Conservation (phyloP, 2,329 filamentous ascomycete genomes). For the Scolecobasidium constrictum region DNA sequence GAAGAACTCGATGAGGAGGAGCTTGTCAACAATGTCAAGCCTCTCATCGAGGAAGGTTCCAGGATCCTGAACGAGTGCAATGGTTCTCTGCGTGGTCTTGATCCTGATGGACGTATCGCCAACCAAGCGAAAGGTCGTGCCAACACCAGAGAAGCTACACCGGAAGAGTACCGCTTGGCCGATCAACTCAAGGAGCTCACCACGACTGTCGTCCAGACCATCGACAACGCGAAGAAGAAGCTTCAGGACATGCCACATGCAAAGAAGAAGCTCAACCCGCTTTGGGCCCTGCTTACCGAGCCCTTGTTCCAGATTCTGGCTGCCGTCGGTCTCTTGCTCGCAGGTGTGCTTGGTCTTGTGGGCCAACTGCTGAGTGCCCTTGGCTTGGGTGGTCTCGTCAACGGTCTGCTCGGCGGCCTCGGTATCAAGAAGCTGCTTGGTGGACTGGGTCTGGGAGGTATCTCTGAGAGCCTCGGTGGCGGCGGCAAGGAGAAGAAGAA, state of each 20-base stretch:
- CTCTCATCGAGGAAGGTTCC: conserved; percentile 76
- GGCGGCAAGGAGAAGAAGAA: conserved; percentile 44
- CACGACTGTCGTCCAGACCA: conserved; percentile 66
- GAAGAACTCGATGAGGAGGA: conserved; percentile 86
- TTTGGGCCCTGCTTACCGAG: conserved; percentile 74
- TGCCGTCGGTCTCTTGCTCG: conserved; percentile 72
- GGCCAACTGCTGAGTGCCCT: conserved; percentile 71
- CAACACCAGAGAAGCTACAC: conserved; percentile 61
- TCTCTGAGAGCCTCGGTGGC: conserved; percentile 42
- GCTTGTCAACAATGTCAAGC: conserved; percentile 75
- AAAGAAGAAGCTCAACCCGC: conserved; percentile 87
- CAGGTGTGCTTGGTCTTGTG: conserved; percentile 74
- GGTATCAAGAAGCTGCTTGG: conserved; percentile 67
- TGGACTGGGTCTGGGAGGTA: conserved; percentile 53
- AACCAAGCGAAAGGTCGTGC: conserved; percentile 75
- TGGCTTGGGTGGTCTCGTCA: conserved; percentile 71
- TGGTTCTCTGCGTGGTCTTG: conserved; percentile 73
- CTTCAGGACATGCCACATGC: conserved; percentile 86
- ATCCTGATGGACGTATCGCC: conserved; percentile 78
- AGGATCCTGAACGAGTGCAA: conserved; percentile 79
- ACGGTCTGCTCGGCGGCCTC: conserved; percentile 65
- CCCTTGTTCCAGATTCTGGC: conserved; percentile 88
- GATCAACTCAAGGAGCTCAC: conserved; percentile 81
- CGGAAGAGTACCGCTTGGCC: conserved; percentile 76
- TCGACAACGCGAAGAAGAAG: conserved; percentile 81